phyloP scores from a whole-genome alignment of 202 grass and related monocot species.

The Carex arenaria region DNA sequence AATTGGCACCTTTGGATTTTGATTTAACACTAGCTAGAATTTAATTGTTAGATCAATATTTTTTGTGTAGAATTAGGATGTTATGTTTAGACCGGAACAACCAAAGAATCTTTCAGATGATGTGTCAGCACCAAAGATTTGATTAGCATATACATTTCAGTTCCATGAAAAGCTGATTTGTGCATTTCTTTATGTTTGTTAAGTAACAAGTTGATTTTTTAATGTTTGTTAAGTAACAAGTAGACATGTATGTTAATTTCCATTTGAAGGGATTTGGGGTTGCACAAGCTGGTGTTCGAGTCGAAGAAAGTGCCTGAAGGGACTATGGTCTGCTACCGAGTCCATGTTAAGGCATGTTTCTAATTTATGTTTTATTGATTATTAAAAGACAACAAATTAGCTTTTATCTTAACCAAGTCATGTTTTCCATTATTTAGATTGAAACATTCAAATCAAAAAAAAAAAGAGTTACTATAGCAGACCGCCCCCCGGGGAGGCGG shows the following conservation, averaged over 20 bases:
- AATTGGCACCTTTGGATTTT: slow-evolving; percentile 7
- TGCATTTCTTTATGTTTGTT: not conserved
- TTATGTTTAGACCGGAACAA: not conserved
- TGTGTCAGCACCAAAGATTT: not conserved
- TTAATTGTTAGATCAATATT: not conserved
- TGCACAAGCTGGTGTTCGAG: slow-evolving; percentile 93
- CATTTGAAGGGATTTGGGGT: slow-evolving; percentile 59
- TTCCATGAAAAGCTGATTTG: not conserved
- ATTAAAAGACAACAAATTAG: slow-evolving; percentile 12
- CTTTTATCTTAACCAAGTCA: slow-evolving; percentile 10
- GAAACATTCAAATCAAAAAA: too few relatives aligned
- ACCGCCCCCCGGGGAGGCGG: too few relatives aligned
- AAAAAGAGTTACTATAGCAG: too few relatives aligned
- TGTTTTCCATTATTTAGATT: too few relatives aligned
- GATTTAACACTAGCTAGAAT: not conserved
- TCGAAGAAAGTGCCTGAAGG: slow-evolving; percentile 67
- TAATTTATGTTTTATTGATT: slow-evolving; percentile 7
- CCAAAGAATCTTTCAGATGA: not conserved
- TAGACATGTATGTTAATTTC: not conserved
- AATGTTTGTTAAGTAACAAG: not conserved
- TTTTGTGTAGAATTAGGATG: not conserved
- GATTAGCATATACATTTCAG: not conserved
- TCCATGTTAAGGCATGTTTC: slow-evolving; percentile 64
- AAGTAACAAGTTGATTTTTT: not conserved
- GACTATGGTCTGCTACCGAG: slow-evolving; percentile 77